A percentile compares a stretch with the other conserved stretches of the same genome.
These are phyloP conservation scores for Mortierella sp. DNA, from an alignment of 371 early-diverging fungal species.

Conservation along the genomic window DNA sequence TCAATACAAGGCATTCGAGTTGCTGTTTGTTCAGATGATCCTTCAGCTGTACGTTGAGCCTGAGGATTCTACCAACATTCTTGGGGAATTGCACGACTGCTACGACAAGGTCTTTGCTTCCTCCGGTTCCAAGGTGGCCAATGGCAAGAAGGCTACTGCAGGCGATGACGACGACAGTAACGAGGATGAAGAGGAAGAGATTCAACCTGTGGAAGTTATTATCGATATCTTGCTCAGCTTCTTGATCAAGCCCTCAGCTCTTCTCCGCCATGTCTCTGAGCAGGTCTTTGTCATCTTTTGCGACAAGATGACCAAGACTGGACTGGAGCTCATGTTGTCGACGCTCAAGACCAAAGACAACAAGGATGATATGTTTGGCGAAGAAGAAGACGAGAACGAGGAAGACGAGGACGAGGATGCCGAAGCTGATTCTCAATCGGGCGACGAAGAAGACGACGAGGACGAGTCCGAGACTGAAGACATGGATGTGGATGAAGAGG, in stretches of 20 bases:
- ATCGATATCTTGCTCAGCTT: conserved; percentile 91
- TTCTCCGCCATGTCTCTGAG: conserved; percentile 79
- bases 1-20: conserved; percentile 74
- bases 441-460: conserved; percentile 50
- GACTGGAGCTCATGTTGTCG: conserved; percentile 80
- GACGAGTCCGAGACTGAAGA: conserved; percentile 36
- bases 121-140: conserved; percentile 30
- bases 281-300: conserved; percentile 88
- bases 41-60: conserved; percentile 75
- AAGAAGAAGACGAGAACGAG: conserved; percentile 65
- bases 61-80: conserved; percentile 67
- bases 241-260: conserved; percentile 84
- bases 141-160: conserved; percentile 56
- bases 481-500: conserved; percentile 23
- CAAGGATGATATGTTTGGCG: conserved; percentile 64
- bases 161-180: conserved; percentile 22
- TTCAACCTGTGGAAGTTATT: conserved; percentile 88
- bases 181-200: conserved; percentile 60
- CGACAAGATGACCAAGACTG: conserved; percentile 75
- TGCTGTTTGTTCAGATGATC: conserved; percentile 73
- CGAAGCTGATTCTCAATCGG: conserved; percentile 11
- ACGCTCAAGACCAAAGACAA: conserved; percentile 62
- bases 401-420: conserved; percentile 55
- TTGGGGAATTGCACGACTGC: conserved; percentile 80
- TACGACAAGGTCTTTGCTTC: conserved; percentile 71